Evolutionary conservation across 208 protist species (phyloP), one percentile per base, ranked within the genome.

Genomic region (Willaertia magna): DNA sequence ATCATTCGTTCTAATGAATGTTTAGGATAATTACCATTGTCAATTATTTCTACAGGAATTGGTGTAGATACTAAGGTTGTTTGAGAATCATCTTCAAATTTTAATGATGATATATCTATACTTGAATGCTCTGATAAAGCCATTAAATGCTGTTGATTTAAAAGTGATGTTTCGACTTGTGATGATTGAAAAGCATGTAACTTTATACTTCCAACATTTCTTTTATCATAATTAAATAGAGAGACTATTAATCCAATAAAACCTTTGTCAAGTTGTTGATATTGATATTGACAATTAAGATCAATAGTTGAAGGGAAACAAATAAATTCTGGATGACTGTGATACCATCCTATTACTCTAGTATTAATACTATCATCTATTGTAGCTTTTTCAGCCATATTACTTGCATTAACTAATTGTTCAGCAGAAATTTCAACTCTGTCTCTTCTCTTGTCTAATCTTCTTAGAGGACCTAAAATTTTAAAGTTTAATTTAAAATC

Each of bases 171-270:
- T 6, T 51, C 48, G 6, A 26, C 55, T 30, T n/a, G 18, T 67
- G 6, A 11, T 7, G 75, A 3, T 48, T 79, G 75, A 79, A 79
- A 79, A 2, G 42, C 75, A 79, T 79, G 42, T 34, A 79, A 30
- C 26, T 79, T n/a, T 34, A 79, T 79, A 48, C 22, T 79, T 44
- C 42, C 39, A 42, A 20, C 26, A 6, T 39, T 40, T 16, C 2
- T 12, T 4, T 52, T 43, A 22, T 42, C 46, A n/a, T 86, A 0
- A 90, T 94, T 90, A 86, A 95, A 95, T 47, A 95, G 89, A 79
- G 92, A 93, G 82, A 94, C 93, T 59, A 96, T 95, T 51, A 95
- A 89, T 6, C 94, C 92, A 14, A 95, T 91, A 91, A 92, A 95
- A 16, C 92, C 91, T 74, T 89, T 91, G 74, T 94, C 92, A 74